phyloP scores from a whole-genome alignment of 495 filamentous ascomycete species.

The Neurospora sp. region DNA sequence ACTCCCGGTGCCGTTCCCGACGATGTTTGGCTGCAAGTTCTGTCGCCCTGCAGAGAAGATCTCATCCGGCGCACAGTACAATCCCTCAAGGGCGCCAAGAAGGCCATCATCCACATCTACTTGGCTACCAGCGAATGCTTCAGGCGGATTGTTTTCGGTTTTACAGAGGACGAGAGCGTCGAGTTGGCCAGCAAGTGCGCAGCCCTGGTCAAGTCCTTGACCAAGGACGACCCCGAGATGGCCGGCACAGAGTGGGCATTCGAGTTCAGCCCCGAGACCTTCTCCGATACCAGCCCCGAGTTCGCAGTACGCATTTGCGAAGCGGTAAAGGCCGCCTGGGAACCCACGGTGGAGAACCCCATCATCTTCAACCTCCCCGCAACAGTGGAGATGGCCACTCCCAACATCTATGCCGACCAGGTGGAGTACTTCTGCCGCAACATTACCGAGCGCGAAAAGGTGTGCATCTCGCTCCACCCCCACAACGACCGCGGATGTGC shows the following conservation, averaged over 20 bases:
- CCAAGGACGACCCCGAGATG: constrained; percentile 81
- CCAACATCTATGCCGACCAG: constrained; percentile 94
- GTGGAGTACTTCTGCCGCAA: constrained; percentile 89
- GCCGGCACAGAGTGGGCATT: constrained; percentile 80
- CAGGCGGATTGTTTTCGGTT: constrained; percentile 78
- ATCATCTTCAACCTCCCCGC: constrained; percentile 98
- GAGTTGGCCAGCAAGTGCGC: constrained; percentile 81
- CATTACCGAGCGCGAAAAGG: constrained; percentile 71
- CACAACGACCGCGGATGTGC: constrained; percentile 93
- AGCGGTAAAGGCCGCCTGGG: constrained; percentile 95
- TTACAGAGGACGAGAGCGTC: constrained; percentile 71
- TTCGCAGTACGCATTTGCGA: constrained; percentile 81
- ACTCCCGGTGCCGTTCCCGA: constrained; percentile 80
- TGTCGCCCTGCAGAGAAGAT: constrained; percentile 87
- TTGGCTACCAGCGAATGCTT: constrained; percentile 92
- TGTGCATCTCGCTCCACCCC: constrained; percentile 77
- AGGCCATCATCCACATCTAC: constrained; percentile 95
- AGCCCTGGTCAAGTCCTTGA: constrained; percentile 77
- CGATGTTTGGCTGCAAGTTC: constrained; percentile 93
- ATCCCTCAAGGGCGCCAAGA: constrained; percentile 81
- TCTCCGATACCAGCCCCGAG: constrained; percentile 81
- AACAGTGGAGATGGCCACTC: constrained; percentile 92
- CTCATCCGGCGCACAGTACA: constrained; percentile 86
- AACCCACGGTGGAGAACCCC: constrained; percentile 64
- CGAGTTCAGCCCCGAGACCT: constrained; percentile 95